Base-by-base conservation (phyloP, 2,329 filamentous ascomycete species). In the Mollisiaceae sp. region DNA sequence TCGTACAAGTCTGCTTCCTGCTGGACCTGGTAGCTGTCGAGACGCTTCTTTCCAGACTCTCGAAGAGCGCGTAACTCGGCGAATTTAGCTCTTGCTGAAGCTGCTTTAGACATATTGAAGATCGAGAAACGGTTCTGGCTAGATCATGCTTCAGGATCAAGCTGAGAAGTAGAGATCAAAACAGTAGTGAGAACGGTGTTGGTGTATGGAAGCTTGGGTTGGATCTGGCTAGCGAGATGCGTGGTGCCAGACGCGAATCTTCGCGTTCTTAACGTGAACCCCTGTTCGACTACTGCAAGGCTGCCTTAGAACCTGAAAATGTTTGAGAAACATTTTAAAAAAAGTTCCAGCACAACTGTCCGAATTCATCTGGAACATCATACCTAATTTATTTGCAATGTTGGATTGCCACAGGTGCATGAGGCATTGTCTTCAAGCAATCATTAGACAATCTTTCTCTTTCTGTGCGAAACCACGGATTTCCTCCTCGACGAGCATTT, bases 1-100 rank as follows among this genome's bases (percentile, higher is more conserved):
- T 98, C 95, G 81, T 98, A 99, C 54, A 99, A 83, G 72, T 92
- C 88, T 70, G 90, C 87, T 73, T 92, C 91, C 68, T 98, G 90
- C 73, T 93, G 87, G 67, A 97, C 87, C 79, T 97, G 83, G 81
- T 98, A 99, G 66, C 86, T 88, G 73, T 93, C 91, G 70, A 97
- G 89, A 71, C 90, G 90, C 80, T 95, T 97, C 83, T 97, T 97
- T 79, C 95, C 95, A 62, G 93, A 88, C 74, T 92, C 88, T 75
- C 93, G 91, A 71, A 97, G 86, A 76, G 92, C 93, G 74, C 87
- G 87, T 70, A 98, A 86, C 83, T 97, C 91, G 60, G 91, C 93
- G 74, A 89, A 83, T 80, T 82, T 86, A 70, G 82, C 63, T 64
- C 74, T 69, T 61, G 74, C 66, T 66, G 63, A 67, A 39, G 72